These are phyloP conservation scores for Agastache rugosa DNA, from an alignment of 257 asterid species.

Conservation along the genomic window DNA sequence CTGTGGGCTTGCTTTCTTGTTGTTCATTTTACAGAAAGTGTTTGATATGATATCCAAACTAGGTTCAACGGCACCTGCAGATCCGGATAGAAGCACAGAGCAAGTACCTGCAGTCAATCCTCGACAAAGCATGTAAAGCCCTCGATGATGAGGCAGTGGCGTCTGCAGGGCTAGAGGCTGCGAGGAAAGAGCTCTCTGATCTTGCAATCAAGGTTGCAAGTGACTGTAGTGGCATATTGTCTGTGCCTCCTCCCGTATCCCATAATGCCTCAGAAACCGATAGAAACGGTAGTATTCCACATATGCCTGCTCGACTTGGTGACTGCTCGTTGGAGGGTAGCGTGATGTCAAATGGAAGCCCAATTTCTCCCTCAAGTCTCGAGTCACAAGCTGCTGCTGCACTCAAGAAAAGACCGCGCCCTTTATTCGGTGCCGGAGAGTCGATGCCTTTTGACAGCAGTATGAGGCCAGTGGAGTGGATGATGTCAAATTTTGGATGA, in stretches of 20 bases:
- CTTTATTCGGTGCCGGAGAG: slow-evolving; percentile 45
- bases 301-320: slow-evolving; percentile 57
- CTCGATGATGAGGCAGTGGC: slow-evolving; percentile 56
- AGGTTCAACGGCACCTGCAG: slow-evolving; percentile 63
- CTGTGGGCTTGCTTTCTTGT: not conserved
- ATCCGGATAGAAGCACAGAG: slow-evolving; percentile 67
- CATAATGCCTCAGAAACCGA: slow-evolving; percentile 39
- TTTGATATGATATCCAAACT: not conserved
- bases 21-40: not conserved
- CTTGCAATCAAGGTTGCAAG: slow-evolving; percentile 69
- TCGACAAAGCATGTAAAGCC: slow-evolving; percentile 64
- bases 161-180: slow-evolving; percentile 62
- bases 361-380: slow-evolving; percentile 45
- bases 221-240: slow-evolving; percentile 49
- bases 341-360: slow-evolving; percentile 50
- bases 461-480: slow-evolving; percentile 72
- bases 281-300: slow-evolving; percentile 36
- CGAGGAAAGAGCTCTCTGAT: slow-evolving; percentile 68
- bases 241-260: slow-evolving; percentile 42
- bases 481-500: slow-evolving; percentile 60
- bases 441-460: slow-evolving; percentile 48
- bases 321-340: slow-evolving; percentile 58
- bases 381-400: slow-evolving; percentile 55
- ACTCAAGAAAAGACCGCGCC: slow-evolving; percentile 69
- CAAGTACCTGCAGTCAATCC: slow-evolving; percentile 59